Base-by-base conservation (phyloP, 768 basidiomycete genomes). In the Cubamyces lactineus region DNA sequence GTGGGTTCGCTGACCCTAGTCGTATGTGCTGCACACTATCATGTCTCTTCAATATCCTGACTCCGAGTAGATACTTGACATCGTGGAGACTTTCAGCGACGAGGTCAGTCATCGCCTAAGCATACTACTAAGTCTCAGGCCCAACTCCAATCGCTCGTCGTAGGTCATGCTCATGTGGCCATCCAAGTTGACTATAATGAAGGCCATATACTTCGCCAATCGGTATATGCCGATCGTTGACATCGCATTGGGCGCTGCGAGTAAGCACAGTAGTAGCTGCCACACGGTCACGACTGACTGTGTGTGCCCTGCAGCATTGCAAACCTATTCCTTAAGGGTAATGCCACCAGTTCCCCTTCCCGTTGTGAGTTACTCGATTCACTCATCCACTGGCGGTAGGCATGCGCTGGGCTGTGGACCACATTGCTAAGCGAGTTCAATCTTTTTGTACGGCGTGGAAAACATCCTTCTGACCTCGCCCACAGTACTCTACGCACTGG, bases 61-160 rank as follows among this genome's bases (percentile, higher is more conserved):
- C 24, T 9, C 19, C 17, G n/a, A 12, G 13, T 15, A 55, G 53
- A 8, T 45, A 1, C 41, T 55, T 4, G 53, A 55, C 17, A 28
- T 55, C 4, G 42, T 45, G 8, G 53, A 55, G 17, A 55, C 53
- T 8, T 55, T 55, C 53, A 55, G 53, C 42, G 42, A 55, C 41
- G 53, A 55, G 42, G 53, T 19, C 8, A 46, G 53, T 43, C 0
- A 3, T 26, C 41, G 5, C 6, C 50, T 7, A 11, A 34, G 4
- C 34, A 9, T 7, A 34, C 11, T 11, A 11, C 34, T n/a, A n/a
- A 2, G 42, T 12, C 42, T 17, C 17, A 3, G 42, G 5, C 16
- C 17, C 16, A 17, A 12, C 5, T n/a, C 4, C 16, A 6, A 43
- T n/a, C 17, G 11, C 42, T 11, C 45, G 19, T 9, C 19, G 8